These are phyloP conservation scores for Magnaporthiopsis rhizophila DNA, from an alignment of 2,329 filamentous ascomycete species.

Conservation along the genomic window DNA sequence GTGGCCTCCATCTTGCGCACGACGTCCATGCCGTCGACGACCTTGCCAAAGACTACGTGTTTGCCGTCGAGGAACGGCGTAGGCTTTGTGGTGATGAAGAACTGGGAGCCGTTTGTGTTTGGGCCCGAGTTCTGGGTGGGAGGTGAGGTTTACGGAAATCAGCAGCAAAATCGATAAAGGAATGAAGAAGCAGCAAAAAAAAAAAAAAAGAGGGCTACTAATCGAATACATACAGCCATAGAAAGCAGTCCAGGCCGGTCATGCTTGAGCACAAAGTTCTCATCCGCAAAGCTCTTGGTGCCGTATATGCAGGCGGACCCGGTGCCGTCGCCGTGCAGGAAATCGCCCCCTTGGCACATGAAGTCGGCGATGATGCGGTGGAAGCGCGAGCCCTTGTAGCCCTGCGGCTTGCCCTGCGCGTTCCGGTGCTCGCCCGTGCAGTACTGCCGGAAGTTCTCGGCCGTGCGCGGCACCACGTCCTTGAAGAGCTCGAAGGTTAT, in stretches of 20 bases:
- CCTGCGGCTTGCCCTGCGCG: slow-evolving; percentile 67
- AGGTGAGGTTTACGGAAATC: no score
- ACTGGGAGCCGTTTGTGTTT: slow-evolving; percentile 90
- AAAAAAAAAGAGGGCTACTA: neutral
- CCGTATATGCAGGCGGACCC: slow-evolving; percentile 86
- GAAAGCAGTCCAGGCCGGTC: slow-evolving; percentile 72
- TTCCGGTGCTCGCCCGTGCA: slow-evolving; percentile 91
- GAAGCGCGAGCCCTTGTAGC: slow-evolving; percentile 92
- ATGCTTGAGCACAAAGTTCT: slow-evolving; percentile 79
- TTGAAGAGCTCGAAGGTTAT: slow-evolving; percentile 88
- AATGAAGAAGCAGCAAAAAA: neutral
- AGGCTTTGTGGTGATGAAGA: slow-evolving; percentile 89
- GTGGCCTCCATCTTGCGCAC: slow-evolving; percentile 89
- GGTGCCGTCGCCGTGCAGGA: slow-evolving; percentile 80
- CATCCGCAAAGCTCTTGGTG: slow-evolving; percentile 74
- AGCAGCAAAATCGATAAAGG: no score
- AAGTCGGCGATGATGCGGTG: slow-evolving; percentile 93
- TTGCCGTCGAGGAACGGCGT: slow-evolving; percentile 87
- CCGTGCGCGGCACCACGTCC: slow-evolving; percentile 75
- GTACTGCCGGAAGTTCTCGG: slow-evolving; percentile 95
- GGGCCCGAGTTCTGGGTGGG: slow-evolving; percentile 69
- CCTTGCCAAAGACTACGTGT: slow-evolving; percentile 91
- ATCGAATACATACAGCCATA: slow-evolving; percentile 72
- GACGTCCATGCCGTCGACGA: slow-evolving; percentile 83
- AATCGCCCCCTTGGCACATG: slow-evolving; percentile 97